These are phyloP conservation scores for Helicocarpus griseus DNA, from an alignment of 2,329 filamentous ascomycete genomes.

Conservation along the genomic window DNA sequence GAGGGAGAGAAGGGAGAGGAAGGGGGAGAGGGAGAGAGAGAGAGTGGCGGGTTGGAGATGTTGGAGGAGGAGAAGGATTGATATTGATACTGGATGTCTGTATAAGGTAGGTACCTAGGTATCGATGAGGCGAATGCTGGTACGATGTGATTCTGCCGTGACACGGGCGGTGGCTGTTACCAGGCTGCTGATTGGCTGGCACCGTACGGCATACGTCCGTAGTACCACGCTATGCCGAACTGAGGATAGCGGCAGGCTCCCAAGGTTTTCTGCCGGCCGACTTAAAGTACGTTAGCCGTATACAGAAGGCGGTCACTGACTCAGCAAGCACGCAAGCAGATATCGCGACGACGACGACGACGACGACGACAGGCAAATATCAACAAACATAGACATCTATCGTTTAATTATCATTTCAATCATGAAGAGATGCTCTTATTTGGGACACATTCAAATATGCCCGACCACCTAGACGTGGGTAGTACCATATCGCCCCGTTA, in stretches of 20 bases:
- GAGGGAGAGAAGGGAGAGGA: not conserved
- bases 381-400: no score
- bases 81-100: not conserved
- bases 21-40: not conserved
- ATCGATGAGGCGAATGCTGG: not conserved
- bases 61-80: not conserved
- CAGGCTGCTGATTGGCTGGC: no score
- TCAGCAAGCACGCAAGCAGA: no score
- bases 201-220: no score
- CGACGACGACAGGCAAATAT: no score
- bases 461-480: not conserved
- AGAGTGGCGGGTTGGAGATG: not conserved
- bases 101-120: not conserved
- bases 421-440: not conserved
- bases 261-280: no score
- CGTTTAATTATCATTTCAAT: not conserved
- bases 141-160: not conserved
- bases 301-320: no score
- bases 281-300: no score
- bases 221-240: no score
- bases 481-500: not conserved
- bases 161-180: not conserved
- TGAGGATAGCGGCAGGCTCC: no score
- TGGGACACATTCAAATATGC: not conserved
- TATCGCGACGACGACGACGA: no score